Evolutionary conservation across 2,329 filamentous ascomycete species (phyloP), one percentile per base, ranked within the genome.

Genomic region (Sclerotinia borealis): DNA sequence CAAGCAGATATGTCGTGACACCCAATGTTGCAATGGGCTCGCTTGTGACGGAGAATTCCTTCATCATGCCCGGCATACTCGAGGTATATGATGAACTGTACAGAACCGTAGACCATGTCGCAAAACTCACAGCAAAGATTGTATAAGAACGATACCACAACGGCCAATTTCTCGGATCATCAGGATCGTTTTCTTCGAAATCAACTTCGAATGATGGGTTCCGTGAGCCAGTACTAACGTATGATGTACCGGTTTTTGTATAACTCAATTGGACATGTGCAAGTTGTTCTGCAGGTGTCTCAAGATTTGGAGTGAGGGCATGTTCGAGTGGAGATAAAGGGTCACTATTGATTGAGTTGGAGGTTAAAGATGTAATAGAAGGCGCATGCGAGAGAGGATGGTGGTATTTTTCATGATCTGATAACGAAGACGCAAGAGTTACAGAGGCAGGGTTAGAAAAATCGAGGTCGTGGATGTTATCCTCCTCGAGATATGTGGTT

Each of bases 71-170:
- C 0, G 84, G 82, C 39, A 90, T 84, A 3, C 86, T 87, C 0
- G 87, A 84, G 0, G 91, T 92, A 73, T 95, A 96, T 59, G 85
- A 87, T 0, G 91, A 95, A 52, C 87, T 91, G 72, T 92, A 91
- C 51, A 92, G 73, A 19, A 92, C 87, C 64, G 67, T 80, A 73
- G 65, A 75, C 75, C 74, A 74, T 48, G 74, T 75, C 47, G 73
- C 71, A 51, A 73, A 73, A 70, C 75, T 72, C 2, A 79, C 72
- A 6, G 72, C 70, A 1, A 69, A 72, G n/a, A 77, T 74, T 11
- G 73, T 74, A 31, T 73, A 59, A 47, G 71, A 72, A 54, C 77
- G 77, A 66, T 76, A 77, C 70, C 77, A 80, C 37, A 87, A 71
- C 0, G 84, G 75, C 89, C 90, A 93, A 72, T 89, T 87, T 63